A percentile compares a stretch with the other conserved stretches of the same genome.
Conservation (phyloP, 75 land plant genomes). For the Ceratopteris richardii region DNA sequence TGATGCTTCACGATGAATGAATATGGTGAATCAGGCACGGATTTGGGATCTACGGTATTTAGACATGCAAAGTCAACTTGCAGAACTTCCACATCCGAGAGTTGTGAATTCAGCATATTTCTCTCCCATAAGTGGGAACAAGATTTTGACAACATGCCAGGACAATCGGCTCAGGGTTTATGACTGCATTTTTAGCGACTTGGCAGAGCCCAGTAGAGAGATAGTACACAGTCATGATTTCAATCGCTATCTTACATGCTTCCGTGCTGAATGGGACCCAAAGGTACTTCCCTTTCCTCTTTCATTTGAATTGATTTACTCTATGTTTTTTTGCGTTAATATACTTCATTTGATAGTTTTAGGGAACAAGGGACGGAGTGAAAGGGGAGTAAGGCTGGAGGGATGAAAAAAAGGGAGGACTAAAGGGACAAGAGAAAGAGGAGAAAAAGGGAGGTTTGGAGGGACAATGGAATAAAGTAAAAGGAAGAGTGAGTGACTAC, state of each 20-base stretch:
- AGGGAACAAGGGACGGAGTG: too few species aligned
- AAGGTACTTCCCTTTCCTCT: slow-evolving; percentile 42
- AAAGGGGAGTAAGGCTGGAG: too few species aligned
- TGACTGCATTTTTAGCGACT: slow-evolving; percentile 79
- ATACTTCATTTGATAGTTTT: too few species aligned
- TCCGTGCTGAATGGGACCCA: slow-evolving; percentile 98
- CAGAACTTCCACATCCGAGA: slow-evolving; percentile 56
- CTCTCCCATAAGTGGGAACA: slow-evolving; percentile 74
- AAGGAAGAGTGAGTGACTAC: too few species aligned
- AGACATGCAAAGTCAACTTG: slow-evolving; percentile 39
- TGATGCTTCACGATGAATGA: too few species aligned
- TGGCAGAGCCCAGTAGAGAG: slow-evolving; percentile 74
- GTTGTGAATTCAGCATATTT: slow-evolving; percentile 96
- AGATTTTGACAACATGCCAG: slow-evolving; percentile 87
- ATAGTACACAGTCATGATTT: slow-evolving; percentile 99
- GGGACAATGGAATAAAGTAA: too few species aligned
- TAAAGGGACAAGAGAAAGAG: too few species aligned
- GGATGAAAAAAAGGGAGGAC: too few species aligned
- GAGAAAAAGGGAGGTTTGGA: too few species aligned
- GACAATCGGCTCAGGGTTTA: slow-evolving; percentile 92
- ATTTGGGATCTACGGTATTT: slow-evolving; percentile 82
- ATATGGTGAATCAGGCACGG: slow-evolving; percentile 54
- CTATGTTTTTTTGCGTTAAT: too few species aligned
- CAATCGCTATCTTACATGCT: slow-evolving; percentile 84
- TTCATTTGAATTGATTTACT: background rate